phyloP scores from a whole-genome alignment of 2,329 filamentous ascomycete species.

The Fusarium pseudocircinatum region DNA sequence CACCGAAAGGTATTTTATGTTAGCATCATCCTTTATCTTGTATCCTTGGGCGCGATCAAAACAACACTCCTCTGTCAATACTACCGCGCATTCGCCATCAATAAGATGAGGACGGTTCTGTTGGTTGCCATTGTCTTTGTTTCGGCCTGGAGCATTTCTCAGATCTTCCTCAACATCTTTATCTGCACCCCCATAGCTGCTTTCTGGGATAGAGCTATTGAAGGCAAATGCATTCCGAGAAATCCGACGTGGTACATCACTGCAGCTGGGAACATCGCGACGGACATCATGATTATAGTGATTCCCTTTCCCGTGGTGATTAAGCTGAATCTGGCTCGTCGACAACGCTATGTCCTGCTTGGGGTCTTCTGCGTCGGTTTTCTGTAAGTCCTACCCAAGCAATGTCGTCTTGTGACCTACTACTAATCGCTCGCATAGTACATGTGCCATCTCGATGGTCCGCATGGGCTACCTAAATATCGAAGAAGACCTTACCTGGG shows the following conservation, averaged over 20 bases:
- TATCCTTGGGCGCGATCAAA: not conserved
- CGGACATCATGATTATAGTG: not conserved
- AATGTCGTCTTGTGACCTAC: rapidly evolving
- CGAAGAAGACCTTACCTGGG: not conserved
- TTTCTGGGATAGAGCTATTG: rapidly evolving
- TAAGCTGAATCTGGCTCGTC: not conserved
- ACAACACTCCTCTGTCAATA: not conserved
- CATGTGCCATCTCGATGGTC: not conserved
- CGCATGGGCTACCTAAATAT: not conserved
- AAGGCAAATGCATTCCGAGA: not conserved
- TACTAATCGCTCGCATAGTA: not conserved
- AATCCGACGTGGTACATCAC: not conserved
- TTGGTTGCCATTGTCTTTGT: rapidly evolving
- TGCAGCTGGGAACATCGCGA: not conserved
- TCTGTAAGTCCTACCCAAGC: not conserved
- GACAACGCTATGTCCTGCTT: not conserved
- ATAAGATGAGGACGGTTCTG: not conserved
- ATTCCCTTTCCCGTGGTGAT: not conserved
- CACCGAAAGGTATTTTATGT: not conserved
- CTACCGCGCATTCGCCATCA: not conserved
- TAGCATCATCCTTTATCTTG: not conserved
- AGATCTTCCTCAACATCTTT: not conserved
- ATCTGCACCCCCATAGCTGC: not conserved
- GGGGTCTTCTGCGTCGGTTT: not conserved
- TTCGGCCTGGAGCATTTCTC: not conserved